A percentile compares a stretch with the other conserved stretches of the same genome.
Conservation (phyloP, 352 stramenopile genomes). For the Phytophthora pluvialis region DNA sequence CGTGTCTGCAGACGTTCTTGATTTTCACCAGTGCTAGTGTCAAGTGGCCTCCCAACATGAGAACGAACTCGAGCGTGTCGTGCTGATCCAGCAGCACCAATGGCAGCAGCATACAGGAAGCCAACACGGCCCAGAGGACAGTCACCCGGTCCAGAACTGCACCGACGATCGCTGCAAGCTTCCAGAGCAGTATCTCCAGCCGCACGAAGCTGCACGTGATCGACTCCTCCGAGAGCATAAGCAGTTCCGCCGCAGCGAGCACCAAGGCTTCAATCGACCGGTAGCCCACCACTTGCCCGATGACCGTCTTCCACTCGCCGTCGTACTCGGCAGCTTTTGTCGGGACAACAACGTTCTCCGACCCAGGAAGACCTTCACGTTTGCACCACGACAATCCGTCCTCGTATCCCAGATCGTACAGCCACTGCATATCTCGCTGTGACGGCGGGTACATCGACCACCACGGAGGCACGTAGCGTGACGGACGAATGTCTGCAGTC, state of each 20-base stretch:
- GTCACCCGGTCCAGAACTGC: slow-evolving; percentile 23
- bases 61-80: slow-evolving; percentile 31
- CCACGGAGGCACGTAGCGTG: slow-evolving; percentile 63
- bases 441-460: slow-evolving; percentile 68
- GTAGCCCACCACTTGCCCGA: slow-evolving; percentile 38
- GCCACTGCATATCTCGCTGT: slow-evolving; percentile 56
- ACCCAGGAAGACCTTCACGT: slow-evolving; percentile 18
- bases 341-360: slow-evolving; percentile 32
- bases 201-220: slow-evolving; percentile 24
- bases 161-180: slow-evolving; percentile 19
- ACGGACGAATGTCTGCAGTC: slow-evolving; percentile 64
- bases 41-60: slow-evolving; percentile 25
- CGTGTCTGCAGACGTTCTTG: slow-evolving; percentile 19
- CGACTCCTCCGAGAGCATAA: slow-evolving; percentile 27
- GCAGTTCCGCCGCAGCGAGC: slow-evolving; percentile 11
- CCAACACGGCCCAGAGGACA: slow-evolving; percentile 25
- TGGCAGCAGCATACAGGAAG: slow-evolving; percentile 3
- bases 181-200: slow-evolving; percentile 32
- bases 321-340: slow-evolving; percentile 36
- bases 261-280: slow-evolving; percentile 32
- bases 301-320: slow-evolving; percentile 34
- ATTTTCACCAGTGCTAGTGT: slow-evolving; percentile 24
- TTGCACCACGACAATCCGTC: slow-evolving; percentile 48
- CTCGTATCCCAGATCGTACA: slow-evolving; percentile 59
- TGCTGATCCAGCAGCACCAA: slow-evolving; percentile 25